phyloP scores from a whole-genome alignment of 129 eudicot genomes.

The Glebionis coronaria region DNA sequence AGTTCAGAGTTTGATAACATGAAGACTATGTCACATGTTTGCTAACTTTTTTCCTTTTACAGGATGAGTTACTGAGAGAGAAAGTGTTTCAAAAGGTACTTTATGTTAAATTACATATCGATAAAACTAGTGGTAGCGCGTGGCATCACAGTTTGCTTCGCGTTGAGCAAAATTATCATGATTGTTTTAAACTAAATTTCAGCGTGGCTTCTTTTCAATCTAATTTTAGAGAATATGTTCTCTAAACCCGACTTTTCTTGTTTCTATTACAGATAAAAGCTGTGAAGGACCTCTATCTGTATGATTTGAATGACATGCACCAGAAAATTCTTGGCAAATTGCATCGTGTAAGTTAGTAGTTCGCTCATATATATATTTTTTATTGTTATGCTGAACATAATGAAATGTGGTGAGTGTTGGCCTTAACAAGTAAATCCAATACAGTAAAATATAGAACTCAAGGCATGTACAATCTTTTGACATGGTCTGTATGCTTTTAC shows the following conservation, averaged over 20 bases:
- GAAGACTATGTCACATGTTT: too few relatives aligned
- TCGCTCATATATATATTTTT: background rate
- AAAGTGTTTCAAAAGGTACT: slow-evolving; percentile 90
- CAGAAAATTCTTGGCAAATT: slow-evolving; percentile 65
- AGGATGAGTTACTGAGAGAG: slow-evolving; percentile 28
- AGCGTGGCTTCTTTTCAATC: background rate
- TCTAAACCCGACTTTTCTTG: background rate
- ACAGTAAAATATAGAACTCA: background rate
- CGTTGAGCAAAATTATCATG: slow-evolving; percentile 8
- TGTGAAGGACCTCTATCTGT: slow-evolving; percentile 76
- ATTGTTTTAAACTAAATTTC: background rate
- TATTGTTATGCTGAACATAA: background rate
- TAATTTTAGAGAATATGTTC: background rate
- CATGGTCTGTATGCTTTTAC: slow-evolving; percentile 13
- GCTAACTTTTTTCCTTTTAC: too few relatives aligned
- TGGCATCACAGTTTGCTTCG: background rate
- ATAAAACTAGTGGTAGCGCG: background rate
- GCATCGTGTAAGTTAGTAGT: slow-evolving; percentile 51
- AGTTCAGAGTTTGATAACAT: too few relatives aligned
- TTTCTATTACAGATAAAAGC: slow-evolving; percentile 66
- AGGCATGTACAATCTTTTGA: background rate
- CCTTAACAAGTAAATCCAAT: too few relatives aligned
- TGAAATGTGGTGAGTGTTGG: too few relatives aligned
- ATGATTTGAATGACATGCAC: slow-evolving; percentile 69
- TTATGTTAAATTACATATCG: slow-evolving; percentile 12